Percentiles rank a stretch among this genome's conserved stretches.
Conservation (phyloP, 345 rosid genomes). For the Bruguiera gymnorhiza region DNA sequence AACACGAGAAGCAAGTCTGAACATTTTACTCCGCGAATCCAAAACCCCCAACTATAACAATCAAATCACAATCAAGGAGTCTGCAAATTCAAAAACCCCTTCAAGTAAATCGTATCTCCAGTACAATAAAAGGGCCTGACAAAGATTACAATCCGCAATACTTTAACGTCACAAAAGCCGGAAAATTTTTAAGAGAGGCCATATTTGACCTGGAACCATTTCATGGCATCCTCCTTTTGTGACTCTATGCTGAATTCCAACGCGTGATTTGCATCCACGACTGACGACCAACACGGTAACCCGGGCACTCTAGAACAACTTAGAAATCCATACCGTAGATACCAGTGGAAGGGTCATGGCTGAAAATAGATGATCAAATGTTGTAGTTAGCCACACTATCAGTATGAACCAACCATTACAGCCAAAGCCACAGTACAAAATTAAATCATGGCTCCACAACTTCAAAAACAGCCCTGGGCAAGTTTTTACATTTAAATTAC, state of each 20-base stretch:
- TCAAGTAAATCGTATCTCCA: background rate
- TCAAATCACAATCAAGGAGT: background rate
- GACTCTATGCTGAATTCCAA: conserved; percentile 86
- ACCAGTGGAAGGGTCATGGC: conserved; percentile 73
- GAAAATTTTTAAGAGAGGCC: conserved; percentile 30
- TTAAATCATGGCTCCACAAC: too few species aligned
- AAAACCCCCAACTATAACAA: background rate
- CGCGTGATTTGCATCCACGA: background rate
- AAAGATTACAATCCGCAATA: conserved; percentile 6
- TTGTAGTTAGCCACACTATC: background rate
- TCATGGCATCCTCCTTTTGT: conserved; percentile 90
- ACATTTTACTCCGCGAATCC: too few species aligned
- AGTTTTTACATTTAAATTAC: too few species aligned
- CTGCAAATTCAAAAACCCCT: conserved; percentile 6
- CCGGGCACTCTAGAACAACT: too few species aligned
- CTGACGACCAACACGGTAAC: too few species aligned
- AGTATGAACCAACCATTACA: background rate
- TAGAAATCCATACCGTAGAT: conserved; percentile 70
- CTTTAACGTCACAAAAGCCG: background rate
- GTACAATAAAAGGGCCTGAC: background rate
- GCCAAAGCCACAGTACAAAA: background rate
- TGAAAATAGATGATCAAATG: background rate
- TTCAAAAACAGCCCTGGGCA: too few species aligned
- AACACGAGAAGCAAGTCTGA: too few species aligned
- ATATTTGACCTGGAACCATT: conserved; percentile 90